Evolutionary conservation across 306 rosid genomes (phyloP).

Genomic region (Gillenia trifoliata): DNA sequence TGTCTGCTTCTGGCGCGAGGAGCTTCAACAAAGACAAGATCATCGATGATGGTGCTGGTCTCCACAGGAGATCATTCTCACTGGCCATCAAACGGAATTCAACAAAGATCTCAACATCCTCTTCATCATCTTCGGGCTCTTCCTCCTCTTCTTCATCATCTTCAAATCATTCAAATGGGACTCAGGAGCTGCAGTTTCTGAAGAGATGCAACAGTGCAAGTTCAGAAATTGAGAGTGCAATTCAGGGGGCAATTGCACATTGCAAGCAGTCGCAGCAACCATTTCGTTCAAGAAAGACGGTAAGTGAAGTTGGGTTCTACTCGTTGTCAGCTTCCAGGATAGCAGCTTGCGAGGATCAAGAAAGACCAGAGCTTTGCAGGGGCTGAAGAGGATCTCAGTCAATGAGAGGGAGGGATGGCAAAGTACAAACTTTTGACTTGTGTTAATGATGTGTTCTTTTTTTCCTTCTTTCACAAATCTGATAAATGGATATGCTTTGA

Average conservation of each 20-base stretch:
- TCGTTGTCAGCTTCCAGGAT: conserved; percentile 44
- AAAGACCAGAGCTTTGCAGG: conserved; percentile 48
- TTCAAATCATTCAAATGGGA: conserved; percentile 41
- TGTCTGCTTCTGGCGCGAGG: conserved; percentile 28
- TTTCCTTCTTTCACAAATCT: conserved; percentile 19
- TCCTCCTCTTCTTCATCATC: conserved; percentile 60
- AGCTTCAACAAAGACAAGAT: conserved; percentile 38
- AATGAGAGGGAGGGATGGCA: not conserved
- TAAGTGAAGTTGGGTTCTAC: conserved; percentile 50
- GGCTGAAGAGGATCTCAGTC: conserved; percentile 28
- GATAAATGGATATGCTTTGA: conserved; percentile 19
- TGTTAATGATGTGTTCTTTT: conserved; percentile 1
- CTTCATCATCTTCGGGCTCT: conserved; percentile 31
- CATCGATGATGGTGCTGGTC: conserved; percentile 34
- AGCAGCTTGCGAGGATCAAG: conserved; percentile 50
- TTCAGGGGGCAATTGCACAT: conserved; percentile 96
- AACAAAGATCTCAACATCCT: conserved; percentile 33
- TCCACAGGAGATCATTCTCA: conserved; percentile 81
- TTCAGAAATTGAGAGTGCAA: conserved; percentile 78
- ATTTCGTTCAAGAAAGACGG: conserved; percentile 37
- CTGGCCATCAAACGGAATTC: conserved; percentile 59
- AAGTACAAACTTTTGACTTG: conserved; percentile 17
- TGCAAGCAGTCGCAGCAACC: conserved; percentile 84
- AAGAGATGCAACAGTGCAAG: conserved; percentile 75
- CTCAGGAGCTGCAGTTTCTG: conserved; percentile 40